A percentile compares a stretch with the other conserved stretches of the same genome.
phyloP scores from a whole-genome alignment of 1,284 basidiomycete species.

The Xerocomus amazonicus region DNA sequence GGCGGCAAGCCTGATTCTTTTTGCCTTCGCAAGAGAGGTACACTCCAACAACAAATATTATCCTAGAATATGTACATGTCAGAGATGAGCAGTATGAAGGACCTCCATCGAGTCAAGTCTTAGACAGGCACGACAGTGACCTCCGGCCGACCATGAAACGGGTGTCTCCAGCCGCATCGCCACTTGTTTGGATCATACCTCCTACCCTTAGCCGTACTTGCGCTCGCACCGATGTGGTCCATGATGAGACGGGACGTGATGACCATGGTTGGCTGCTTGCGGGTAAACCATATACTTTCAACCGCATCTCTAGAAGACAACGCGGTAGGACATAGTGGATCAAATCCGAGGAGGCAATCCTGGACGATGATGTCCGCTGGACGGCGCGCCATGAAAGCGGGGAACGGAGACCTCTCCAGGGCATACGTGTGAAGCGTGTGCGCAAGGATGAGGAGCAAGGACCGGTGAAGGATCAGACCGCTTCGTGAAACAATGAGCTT shows the following conservation, averaged over 20 bases:
- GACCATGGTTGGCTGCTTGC: conserved; percentile 22
- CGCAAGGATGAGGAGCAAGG: conserved; percentile 34
- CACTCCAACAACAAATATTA: not conserved
- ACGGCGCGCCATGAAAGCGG: conserved; percentile 25
- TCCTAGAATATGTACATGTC: not conserved
- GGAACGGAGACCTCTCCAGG: conserved; percentile 28
- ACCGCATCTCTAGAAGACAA: conserved; percentile 3
- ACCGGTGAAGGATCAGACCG: conserved; percentile 39
- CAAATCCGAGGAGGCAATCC: conserved; percentile 39
- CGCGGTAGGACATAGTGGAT: conserved; percentile 34
- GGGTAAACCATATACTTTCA: conserved; percentile 4
- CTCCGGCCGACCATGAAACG: conserved; percentile 38
- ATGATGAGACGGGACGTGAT: conserved; percentile 40
- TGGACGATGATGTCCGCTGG: conserved; percentile 42
- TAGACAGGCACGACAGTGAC: conserved; percentile 37
- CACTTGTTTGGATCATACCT: not conserved
- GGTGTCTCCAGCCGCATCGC: conserved; percentile 41
- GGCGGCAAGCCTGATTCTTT: too few species aligned
- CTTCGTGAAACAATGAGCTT: conserved; percentile 21
- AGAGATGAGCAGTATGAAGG: not conserved
- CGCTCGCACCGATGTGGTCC: conserved; percentile 39
- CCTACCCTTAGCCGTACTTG: conserved; percentile 34
- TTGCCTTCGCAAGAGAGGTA: too few species aligned
- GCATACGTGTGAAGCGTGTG: conserved; percentile 34
- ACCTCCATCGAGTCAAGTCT: not conserved